These are phyloP conservation scores for Thalassiosira delicatula DNA, from an alignment of 352 stramenopile genomes.

Conservation along the genomic window DNA sequence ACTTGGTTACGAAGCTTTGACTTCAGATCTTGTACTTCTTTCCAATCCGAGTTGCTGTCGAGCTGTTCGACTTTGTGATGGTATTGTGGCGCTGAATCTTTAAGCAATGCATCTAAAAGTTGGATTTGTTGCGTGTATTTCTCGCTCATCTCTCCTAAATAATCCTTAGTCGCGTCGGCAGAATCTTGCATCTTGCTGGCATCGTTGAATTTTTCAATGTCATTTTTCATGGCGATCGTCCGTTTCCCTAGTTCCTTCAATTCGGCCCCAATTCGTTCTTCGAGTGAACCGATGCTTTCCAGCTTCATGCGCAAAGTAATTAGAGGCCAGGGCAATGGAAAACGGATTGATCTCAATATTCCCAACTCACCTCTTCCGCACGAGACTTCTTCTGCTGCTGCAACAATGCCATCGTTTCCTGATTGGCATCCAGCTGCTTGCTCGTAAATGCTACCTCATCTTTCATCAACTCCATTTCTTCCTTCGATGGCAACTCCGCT, in stretches of 20 bases:
- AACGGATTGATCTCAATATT: not conserved
- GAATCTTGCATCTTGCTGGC: conserved; percentile 25
- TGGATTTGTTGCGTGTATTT: conserved; percentile 22
- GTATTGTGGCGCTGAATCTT: conserved; percentile 10
- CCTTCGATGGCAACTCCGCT: conserved; percentile 37
- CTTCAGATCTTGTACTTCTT: conserved; percentile 29
- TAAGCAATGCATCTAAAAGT: conserved; percentile 18
- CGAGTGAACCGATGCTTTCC: conserved; percentile 40
- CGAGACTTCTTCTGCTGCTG: conserved; percentile 44
- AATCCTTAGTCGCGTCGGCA: conserved; percentile 27
- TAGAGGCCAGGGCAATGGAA: not conserved
- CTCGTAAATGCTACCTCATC: conserved; percentile 48
- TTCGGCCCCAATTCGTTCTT: conserved; percentile 37
- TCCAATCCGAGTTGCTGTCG: conserved; percentile 32
- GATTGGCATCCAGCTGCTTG: conserved; percentile 46
- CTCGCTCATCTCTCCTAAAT: conserved; percentile 42
- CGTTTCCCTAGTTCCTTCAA: conserved; percentile 26
- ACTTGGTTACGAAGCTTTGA: conserved; percentile 20
- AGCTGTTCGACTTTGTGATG: conserved; percentile 11
- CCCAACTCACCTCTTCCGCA: conserved; percentile 37
- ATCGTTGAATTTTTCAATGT: conserved; percentile 40
- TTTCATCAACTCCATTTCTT: conserved; percentile 47
- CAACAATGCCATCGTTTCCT: conserved; percentile 40
- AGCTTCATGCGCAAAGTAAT: conserved; percentile 14
- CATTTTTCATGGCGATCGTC: conserved; percentile 28